Base-by-base conservation (phyloP, 805 yeast genomes). In the Kluyveromyces siamensis region DNA sequence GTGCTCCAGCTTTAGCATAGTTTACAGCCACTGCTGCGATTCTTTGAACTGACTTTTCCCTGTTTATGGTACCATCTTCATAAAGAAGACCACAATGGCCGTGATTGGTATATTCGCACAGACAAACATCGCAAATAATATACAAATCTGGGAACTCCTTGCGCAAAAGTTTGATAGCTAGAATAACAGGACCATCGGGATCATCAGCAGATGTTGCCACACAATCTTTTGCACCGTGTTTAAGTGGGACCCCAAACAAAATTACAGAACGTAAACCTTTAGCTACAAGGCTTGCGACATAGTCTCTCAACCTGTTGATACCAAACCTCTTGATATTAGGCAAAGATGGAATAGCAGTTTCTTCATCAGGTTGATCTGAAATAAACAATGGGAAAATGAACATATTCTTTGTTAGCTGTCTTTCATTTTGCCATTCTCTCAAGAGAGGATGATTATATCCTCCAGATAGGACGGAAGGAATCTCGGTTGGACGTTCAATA, bases 61-160 rank as follows among this genome's bases (percentile, higher is more conserved):
- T 76, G 63, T 85, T 83, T 59, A 93, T 78, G 9, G 86, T 62
- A 8, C 98, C 97, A 63, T 89, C 97, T 49, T 86, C 95, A 52
- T 83, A 75, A 47, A 93, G 73, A 14, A 89, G 75, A 39, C 99
- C 99, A 70, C 99, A 93, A 66, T 93, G 99, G n/a, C 99, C 99
- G 61, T 93, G 98, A 48, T 83, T 77, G 8, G 99, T 93, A 68
- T 88, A 93, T 69, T 93, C 99, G 72, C 99, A 93, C 47, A 93
- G 71, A 68, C 99, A 93, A 25, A 91, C 97, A 63, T 93, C 99
- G 62, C 96, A 86, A 77, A 89, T 80, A 54, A 93, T 79, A 65
- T 83, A 91, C 50, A 93, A 74, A 27, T 79, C 84, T 5, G 99
- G 98, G 70, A 86, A 90, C 14, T 76, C 68, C 41, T 67, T 53